Percentiles rank a stretch among this genome's conserved stretches.
Conservation (phyloP, 768 basidiomycete species). For the Gymnopilus dilepis region DNA sequence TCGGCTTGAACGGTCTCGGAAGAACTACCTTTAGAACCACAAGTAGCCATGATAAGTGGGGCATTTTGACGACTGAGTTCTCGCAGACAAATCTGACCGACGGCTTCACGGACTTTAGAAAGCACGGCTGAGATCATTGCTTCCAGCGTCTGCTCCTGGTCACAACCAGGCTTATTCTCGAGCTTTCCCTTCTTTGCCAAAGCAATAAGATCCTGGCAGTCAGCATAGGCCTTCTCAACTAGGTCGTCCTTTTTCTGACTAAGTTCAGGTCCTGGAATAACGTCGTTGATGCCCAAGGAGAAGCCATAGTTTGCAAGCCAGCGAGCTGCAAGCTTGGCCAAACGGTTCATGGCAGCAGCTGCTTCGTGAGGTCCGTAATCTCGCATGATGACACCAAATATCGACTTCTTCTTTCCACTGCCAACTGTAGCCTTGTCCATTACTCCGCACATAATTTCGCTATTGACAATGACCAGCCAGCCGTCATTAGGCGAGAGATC, state of each 20-base stretch:
- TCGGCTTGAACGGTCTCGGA: no score
- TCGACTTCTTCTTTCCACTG: constrained; percentile 98
- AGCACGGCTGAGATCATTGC: constrained; percentile 93
- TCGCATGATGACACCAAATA: constrained; percentile 96
- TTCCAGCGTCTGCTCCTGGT: constrained; percentile 96
- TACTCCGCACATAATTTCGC: constrained; percentile 98
- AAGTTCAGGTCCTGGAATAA: constrained; percentile 92
- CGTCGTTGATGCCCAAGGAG: constrained; percentile 97
- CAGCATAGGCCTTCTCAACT: constrained; percentile 87
- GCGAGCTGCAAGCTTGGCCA: constrained; percentile 94
- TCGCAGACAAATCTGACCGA: constrained; percentile 97
- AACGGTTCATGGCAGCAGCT: constrained; percentile 91
- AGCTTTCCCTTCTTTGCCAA: constrained; percentile 89
- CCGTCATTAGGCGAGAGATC: constrained; percentile 98
- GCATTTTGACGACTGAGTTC: constrained; percentile 98
- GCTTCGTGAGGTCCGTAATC: constrained; percentile 97
- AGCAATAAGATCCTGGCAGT: constrained; percentile 87
- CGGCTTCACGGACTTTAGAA: constrained; percentile 94
- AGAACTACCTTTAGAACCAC: constrained; percentile 90
- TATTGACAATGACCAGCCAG: constrained; percentile 95
- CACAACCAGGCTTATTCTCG: constrained; percentile 96
- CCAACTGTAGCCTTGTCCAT: constrained; percentile 99
- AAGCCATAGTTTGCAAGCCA: constrained; percentile 97
- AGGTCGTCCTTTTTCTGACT: constrained; percentile 80
- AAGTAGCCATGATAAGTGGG: constrained; percentile 98